phyloP scores from a whole-genome alignment of 164 flowering plant species.

The Stephania japonica region DNA sequence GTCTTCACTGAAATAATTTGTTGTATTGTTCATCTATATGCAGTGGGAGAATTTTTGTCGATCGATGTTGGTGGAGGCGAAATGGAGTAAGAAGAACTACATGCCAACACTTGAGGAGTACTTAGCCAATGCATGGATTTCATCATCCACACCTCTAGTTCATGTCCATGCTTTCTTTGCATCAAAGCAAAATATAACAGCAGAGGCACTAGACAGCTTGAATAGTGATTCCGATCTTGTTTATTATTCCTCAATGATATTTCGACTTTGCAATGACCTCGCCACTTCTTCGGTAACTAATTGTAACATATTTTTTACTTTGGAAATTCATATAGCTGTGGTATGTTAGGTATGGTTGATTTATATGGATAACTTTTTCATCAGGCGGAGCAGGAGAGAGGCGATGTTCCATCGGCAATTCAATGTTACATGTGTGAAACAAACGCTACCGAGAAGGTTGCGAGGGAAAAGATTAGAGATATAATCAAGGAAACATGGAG shows the following conservation, averaged over 20 bases:
- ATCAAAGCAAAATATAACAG: constrained; percentile 4
- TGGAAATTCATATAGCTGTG: background rate
- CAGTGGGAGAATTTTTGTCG: constrained; percentile 54
- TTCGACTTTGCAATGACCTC: constrained; percentile 39
- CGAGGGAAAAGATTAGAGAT: constrained; percentile 11
- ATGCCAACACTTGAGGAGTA: constrained; percentile 44
- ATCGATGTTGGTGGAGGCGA: constrained; percentile 46
- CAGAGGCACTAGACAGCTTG: constrained; percentile 16
- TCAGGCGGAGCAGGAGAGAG: constrained; percentile 18
- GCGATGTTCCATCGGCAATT: constrained; percentile 16
- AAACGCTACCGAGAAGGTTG: constrained; percentile 13
- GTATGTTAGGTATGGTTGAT: background rate
- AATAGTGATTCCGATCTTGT: constrained; percentile 16
- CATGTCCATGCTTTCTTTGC: constrained; percentile 26
- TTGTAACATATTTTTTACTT: background rate
- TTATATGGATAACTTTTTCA: background rate
- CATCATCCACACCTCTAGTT: constrained; percentile 39
- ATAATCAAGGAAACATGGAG: constrained; percentile 17
- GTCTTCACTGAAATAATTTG: background rate
- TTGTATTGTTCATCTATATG: background rate
- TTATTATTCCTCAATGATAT: constrained; percentile 21
- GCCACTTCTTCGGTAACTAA: constrained; percentile 28
- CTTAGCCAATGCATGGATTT: constrained; percentile 39
- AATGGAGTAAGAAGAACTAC: constrained; percentile 34
- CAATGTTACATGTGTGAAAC: constrained; percentile 16